Percentiles rank a stretch among this genome's conserved stretches.
phyloP scores from a whole-genome alignment of 345 rosid species.

The Sonneratia caseolaris region DNA sequence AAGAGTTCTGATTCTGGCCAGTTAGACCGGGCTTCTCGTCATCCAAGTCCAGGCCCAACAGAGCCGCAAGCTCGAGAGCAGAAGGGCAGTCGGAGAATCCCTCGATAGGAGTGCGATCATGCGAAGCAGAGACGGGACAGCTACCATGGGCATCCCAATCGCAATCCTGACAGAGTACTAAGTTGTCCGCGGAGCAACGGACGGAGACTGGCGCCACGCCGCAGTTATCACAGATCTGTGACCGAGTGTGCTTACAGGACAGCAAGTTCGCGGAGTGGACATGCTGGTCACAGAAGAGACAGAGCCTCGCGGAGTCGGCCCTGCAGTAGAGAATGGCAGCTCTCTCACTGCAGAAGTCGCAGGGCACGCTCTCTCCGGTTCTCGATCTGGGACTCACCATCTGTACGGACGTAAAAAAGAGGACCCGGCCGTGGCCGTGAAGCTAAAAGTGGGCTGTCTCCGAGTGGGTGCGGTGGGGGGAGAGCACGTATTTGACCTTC shows the following conservation, averaged over 20 bases:
- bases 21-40: not conserved
- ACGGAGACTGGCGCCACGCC: constrained; percentile 36
- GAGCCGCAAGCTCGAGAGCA: constrained; percentile 19
- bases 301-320: constrained; percentile 83
- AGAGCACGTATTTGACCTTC: too few species aligned
- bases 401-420: not conserved
- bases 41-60: constrained; percentile 18
- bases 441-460: too few species aligned
- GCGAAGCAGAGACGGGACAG: constrained; percentile 16
- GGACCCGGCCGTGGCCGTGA: too few species aligned
- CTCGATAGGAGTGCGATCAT: constrained; percentile 12
- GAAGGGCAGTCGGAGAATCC: constrained; percentile 38
- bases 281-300: constrained; percentile 76
- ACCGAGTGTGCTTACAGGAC: constrained; percentile 68
- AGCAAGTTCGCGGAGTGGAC: constrained; percentile 85
- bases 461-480: too few species aligned
- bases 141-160: constrained; percentile 17
- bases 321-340: constrained; percentile 71
- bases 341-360: constrained; percentile 72
- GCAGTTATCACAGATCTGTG: constrained; percentile 86
- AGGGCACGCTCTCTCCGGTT: constrained; percentile 24
- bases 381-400: constrained; percentile 30
- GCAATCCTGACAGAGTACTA: constrained; percentile 28
- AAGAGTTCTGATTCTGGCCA: constrained; percentile 2
- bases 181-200: constrained; percentile 19